Conservation (phyloP, 805 yeast species). For the Schizosaccharomyces cryophilus region DNA sequence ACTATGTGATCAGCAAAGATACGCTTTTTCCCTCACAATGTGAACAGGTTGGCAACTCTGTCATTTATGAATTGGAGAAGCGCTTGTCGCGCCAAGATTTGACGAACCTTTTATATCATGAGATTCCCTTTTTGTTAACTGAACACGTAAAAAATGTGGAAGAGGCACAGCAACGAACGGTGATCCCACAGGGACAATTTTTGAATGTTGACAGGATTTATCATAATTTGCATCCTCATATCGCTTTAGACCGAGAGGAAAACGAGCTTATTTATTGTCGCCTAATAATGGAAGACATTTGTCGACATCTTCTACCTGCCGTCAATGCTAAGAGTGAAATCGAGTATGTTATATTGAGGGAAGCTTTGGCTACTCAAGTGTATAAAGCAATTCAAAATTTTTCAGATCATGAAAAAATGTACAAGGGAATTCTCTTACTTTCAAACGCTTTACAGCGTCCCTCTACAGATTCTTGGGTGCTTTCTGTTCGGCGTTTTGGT, state of each 20-base stretch:
- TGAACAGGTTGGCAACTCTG: neutral
- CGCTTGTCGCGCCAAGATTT: neutral
- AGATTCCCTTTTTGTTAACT: neutral
- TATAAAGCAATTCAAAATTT: neutral
- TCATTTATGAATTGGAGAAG: neutral
- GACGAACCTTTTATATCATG: neutral
- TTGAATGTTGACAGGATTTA: neutral
- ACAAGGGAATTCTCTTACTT: neutral
- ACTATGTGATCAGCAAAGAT: neutral
- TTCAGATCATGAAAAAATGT: neutral
- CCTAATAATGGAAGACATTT: neutral
- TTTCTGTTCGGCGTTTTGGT: neutral
- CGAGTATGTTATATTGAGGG: neutral
- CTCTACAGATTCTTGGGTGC: neutral
- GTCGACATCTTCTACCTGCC: neutral
- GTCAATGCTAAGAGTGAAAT: neutral
- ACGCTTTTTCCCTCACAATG: neutral
- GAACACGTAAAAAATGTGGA: neutral
- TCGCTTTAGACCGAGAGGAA: neutral
- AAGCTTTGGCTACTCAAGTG: neutral
- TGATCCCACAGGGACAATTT: neutral
- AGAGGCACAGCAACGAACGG: neutral
- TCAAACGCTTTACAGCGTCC: neutral
- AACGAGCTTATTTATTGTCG: neutral
- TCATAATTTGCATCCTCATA: neutral